Conservation (phyloP, 345 rosid species). For the Hevea brasiliensis region DNA sequence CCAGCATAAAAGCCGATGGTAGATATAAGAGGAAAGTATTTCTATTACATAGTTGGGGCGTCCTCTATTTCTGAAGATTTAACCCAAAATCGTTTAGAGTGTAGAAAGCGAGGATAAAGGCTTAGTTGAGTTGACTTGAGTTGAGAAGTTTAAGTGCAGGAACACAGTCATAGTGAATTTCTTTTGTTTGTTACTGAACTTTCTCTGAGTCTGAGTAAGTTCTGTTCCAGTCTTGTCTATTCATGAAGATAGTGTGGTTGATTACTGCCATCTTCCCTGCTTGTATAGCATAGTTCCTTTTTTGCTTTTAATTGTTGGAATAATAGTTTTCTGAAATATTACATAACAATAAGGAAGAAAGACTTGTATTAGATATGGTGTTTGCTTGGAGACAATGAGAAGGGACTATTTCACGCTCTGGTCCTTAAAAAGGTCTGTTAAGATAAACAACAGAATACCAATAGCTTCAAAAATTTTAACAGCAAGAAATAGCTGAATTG, state of each 20-base stretch:
- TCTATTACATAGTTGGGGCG: not conserved
- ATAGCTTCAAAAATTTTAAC: not conserved
- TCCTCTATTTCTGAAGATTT: too few relatives aligned
- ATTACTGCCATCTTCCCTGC: not conserved
- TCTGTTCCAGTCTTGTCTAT: not conserved
- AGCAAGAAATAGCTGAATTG: not conserved
- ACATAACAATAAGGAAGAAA: not conserved
- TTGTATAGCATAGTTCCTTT: too few relatives aligned
- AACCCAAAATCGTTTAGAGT: too few relatives aligned
- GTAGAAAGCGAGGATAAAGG: too few relatives aligned
- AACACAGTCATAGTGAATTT: not conserved
- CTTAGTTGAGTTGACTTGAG: too few relatives aligned
- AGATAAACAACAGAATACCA: not conserved
- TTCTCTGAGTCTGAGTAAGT: not conserved
- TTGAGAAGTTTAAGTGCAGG: too few relatives aligned
- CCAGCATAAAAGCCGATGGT: conserved; percentile 1
- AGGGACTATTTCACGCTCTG: too few relatives aligned
- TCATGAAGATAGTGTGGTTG: not conserved
- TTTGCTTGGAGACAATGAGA: not conserved
- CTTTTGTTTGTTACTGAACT: not conserved
- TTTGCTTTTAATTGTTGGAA: not conserved
- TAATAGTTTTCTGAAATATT: not conserved
- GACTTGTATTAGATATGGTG: not conserved
- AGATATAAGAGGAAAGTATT: not conserved
- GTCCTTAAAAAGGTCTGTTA: not conserved